A percentile compares a stretch with the other conserved stretches of the same genome.
phyloP scores from a whole-genome alignment of 805 yeast species.

The Scheffersomyces lignosus region DNA sequence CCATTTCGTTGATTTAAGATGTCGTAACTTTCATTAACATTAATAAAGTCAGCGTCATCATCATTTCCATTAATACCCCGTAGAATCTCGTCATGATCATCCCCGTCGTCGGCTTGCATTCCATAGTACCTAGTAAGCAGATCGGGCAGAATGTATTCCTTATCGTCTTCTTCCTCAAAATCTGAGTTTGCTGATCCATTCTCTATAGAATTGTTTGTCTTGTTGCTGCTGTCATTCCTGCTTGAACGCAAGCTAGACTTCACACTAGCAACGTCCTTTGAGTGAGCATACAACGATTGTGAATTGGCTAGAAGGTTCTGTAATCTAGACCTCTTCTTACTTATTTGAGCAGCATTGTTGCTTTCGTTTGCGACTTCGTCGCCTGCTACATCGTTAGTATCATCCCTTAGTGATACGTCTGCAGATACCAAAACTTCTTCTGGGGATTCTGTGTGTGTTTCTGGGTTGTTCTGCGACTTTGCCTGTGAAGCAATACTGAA shows the following conservation, averaged over 20 bases:
- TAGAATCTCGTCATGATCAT: slow-evolving; percentile 19
- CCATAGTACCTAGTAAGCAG: slow-evolving; percentile 34
- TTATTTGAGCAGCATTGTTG: not conserved
- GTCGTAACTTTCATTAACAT: slow-evolving; percentile 23
- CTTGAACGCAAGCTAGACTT: slow-evolving; percentile 1
- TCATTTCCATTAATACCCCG: slow-evolving; percentile 16
- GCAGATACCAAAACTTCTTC: too few species aligned
- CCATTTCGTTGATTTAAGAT: slow-evolving; percentile 9
- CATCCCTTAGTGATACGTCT: too few species aligned
- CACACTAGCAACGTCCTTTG: slow-evolving; percentile 16
- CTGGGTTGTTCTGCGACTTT: too few species aligned
- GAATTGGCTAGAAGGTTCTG: slow-evolving; percentile 37
- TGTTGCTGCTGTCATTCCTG: not conserved
- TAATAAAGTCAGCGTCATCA: slow-evolving; percentile 30
- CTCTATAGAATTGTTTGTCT: not conserved
- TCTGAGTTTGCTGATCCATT: slow-evolving; percentile 3
- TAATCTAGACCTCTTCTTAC: slow-evolving; percentile 18
- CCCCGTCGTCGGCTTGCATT: slow-evolving; percentile 17
- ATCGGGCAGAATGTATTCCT: slow-evolving; percentile 43
- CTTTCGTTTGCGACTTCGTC: too few species aligned
- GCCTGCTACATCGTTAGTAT: too few species aligned
- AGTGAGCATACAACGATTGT: slow-evolving; percentile 32
- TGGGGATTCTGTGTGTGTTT: too few species aligned
- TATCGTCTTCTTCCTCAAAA: slow-evolving; percentile 23
- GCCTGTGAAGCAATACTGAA: too few species aligned